phyloP scores from a whole-genome alignment of 148 eudicot species.

The Rhododendron kiyosumense region DNA sequence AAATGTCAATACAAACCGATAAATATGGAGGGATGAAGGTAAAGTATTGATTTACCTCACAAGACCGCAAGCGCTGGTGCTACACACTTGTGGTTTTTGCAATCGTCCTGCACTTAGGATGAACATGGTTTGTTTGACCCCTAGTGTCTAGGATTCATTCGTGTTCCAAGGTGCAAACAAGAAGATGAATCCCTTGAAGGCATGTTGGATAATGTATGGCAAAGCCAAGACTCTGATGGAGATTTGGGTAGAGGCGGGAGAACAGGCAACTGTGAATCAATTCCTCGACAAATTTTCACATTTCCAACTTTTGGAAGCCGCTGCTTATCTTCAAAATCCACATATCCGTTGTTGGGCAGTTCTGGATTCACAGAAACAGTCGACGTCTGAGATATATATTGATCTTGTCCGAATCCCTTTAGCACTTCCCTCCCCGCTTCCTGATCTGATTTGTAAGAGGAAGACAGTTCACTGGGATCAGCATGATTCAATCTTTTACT shows the following conservation, averaged over 20 bases:
- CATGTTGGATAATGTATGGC: slow-evolving; percentile 68
- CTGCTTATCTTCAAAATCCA: slow-evolving; percentile 9
- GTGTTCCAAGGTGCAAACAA: slow-evolving; percentile 17
- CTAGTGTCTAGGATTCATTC: slow-evolving; percentile 9
- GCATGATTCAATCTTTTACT: slow-evolving; percentile 9
- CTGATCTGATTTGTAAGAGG: slow-evolving; percentile 16
- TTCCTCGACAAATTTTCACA: slow-evolving; percentile 8
- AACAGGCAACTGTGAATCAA: slow-evolving; percentile 23
- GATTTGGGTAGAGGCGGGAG: slow-evolving; percentile 68
- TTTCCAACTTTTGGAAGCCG: slow-evolving; percentile 19
- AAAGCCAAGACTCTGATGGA: slow-evolving; percentile 94
- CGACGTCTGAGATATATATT: background rate
- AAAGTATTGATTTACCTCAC: slow-evolving; percentile 23
- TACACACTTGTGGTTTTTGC: slow-evolving; percentile 21
- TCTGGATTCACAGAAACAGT: slow-evolving; percentile 6
- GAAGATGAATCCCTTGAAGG: slow-evolving; percentile 32
- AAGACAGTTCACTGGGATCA: slow-evolving; percentile 6
- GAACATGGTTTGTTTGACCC: slow-evolving; percentile 25
- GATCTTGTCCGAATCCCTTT: slow-evolving; percentile 14
- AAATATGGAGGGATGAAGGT: background rate
- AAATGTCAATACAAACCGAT: background rate
- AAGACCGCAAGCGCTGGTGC: slow-evolving; percentile 18
- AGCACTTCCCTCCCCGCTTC: slow-evolving; percentile 1
- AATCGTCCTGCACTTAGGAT: slow-evolving; percentile 41
- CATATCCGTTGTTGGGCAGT: slow-evolving; percentile 9